Evolutionary conservation across 2,329 filamentous ascomycete species (phyloP), one percentile per base, ranked within the genome.

Genomic region (Aureobasidium namibiae): DNA sequence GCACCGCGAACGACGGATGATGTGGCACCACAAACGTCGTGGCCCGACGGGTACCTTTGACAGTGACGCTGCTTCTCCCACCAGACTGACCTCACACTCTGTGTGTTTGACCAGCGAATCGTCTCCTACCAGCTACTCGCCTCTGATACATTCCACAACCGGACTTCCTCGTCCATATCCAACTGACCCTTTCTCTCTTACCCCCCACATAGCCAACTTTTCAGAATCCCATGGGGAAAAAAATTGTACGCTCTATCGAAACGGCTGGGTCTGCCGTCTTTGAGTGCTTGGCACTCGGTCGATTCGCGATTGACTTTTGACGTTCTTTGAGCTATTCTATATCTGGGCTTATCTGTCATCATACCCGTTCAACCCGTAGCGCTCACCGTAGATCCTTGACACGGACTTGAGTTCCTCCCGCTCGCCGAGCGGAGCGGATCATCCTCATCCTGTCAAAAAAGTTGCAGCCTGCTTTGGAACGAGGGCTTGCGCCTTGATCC

Each of bases 21-120:
- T 52, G 48, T 52, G 48, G 48, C 48, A 52, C 48, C 48, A 52
- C 7, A 52, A 49, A 52, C 48, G 48, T 52, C 48, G 48, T 52
- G 33, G 48, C 48, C 48, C 48, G 48, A 52, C 46, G 46, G 46
- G 46, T 49, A 49, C 34, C 41, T 52, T 26, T 38, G 49, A 41
- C 39, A 34, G 34, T 52, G 49, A 52, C 38, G 36, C 33, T 41
- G 23, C 23, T 39, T 42, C 26, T 54, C 26, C 42, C 4, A 29
- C 26, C 26, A 29, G 26, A 29, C 26, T 29, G 36, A 42, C 38
- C 48, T 52, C 48, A 52, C 39, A 21, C 14, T 34, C 23, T 16
- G 34, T 10, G 33, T 16, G 34, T 39, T 49, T 36, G 36, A 34
- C 36, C 39, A 29, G 49, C 49, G 39, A 52, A 34, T 39, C 29